Evolutionary conservation across 495 filamentous ascomycete species (phyloP).

Genomic region (Penicillium nucicola): DNA sequence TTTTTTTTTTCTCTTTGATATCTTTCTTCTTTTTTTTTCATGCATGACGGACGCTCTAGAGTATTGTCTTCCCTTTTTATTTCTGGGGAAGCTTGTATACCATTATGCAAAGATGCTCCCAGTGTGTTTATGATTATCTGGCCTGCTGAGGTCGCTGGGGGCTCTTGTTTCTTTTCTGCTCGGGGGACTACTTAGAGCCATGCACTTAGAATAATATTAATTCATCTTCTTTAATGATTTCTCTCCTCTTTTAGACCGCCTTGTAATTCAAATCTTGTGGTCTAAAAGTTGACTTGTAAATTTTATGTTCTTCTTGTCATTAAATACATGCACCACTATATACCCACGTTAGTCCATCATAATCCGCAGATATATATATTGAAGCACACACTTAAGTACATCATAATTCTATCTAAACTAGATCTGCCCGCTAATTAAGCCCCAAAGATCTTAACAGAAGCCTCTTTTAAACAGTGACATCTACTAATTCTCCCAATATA

Average conservation of each 20-base stretch:
- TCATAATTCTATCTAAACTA: background rate
- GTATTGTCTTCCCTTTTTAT: background rate
- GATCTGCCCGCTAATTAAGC: too few relatives aligned
- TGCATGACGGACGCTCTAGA: constrained; percentile 10
- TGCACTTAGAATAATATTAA: constrained; percentile 33
- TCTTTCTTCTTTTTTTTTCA: constrained; percentile 1
- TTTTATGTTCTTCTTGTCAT: too few relatives aligned
- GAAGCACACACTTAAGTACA: background rate
- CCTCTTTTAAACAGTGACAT: too few relatives aligned
- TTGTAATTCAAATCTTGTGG: too few relatives aligned
- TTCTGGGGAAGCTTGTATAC: constrained; percentile 4
- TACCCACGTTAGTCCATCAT: background rate
- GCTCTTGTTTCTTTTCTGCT: constrained; percentile 14
- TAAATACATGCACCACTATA: background rate
- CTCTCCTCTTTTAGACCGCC: too few relatives aligned
- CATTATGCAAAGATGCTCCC: constrained; percentile 2
- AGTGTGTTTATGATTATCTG: constrained; percentile 12
- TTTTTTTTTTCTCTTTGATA: constrained; percentile 12
- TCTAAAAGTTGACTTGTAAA: too few relatives aligned
- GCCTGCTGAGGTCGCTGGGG: constrained; percentile 7
- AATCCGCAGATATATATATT: background rate
- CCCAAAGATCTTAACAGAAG: too few relatives aligned
- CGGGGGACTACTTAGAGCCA: constrained; percentile 9
- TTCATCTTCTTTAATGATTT: constrained; percentile 5
- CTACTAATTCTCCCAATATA: too few relatives aligned